Evolutionary conservation across 2,329 filamentous ascomycete species (phyloP), one percentile per base, ranked within the genome.

Genomic region (Phialophora chinensis): DNA sequence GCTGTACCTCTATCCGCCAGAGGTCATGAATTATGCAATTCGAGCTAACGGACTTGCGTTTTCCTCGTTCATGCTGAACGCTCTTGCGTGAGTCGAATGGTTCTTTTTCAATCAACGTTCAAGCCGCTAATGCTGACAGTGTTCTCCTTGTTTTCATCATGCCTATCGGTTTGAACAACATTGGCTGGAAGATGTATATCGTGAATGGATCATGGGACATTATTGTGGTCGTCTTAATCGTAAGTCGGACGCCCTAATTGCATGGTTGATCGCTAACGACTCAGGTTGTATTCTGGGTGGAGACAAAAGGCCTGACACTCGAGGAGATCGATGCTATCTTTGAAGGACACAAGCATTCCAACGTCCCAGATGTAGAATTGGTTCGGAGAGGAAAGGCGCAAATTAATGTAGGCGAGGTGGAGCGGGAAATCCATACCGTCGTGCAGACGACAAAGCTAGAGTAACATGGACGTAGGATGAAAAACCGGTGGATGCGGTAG

Each of bases 21-120:
- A 85, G 72, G 76, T 84, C 6, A 77, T 84, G 72, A 80, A 82
- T 69, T 84, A 83, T 68, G 79, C 80, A 0, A 82, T 84, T 50
- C 79, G 83, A 42, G 82, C 60, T 4, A 62, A 62, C 17, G 50
- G 60, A 12, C 60, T 62, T 56, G 60, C 50, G 2, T 42, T 61
- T 12, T 61, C 59, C 4, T 61, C 59, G 6, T 61, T 61, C 31
- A 61, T 61, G 59, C 25, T 61, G 23, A 61, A 61, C 27, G 59
- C 59, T 54, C 49, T 61, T 4, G 59, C 59, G 60, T 62, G 27
- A 56, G 60, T 33, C 29, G 4, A 56, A 11, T 3, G 7, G 31
- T 7, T 6, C 4, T 31, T 7, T 6, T 7, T 35, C 44, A 27
- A 2, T 1, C 74, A 84, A 49, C 14, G 8, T 7, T 14, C 31